A percentile compares a stretch with the other conserved stretches of the same genome.
Evolutionary conservation across 352 stramenopile species (phyloP).

Genomic region (Phytopythium chamaehyphon): DNA sequence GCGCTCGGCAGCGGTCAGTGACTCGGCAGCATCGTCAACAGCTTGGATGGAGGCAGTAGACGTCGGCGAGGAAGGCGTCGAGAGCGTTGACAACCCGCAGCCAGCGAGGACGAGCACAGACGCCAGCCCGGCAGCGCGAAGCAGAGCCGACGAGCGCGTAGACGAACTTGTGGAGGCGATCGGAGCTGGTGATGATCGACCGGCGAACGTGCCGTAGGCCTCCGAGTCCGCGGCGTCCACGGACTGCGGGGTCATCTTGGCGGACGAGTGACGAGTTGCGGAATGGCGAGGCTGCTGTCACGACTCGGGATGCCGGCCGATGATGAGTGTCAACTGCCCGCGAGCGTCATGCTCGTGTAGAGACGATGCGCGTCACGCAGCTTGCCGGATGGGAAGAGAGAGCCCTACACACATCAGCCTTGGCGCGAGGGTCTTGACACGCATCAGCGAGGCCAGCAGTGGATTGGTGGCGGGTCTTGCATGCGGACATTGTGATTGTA

Average conservation of each 20-base stretch:
- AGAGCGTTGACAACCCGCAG: neutral
- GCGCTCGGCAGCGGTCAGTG: constrained; percentile 7
- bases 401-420: constrained; percentile 1
- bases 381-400: neutral
- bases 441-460: neutral
- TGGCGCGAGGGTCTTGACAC: neutral
- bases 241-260: neutral
- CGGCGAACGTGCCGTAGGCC: constrained; percentile 7
- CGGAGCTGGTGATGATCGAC: too few species aligned
- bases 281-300: neutral
- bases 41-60: neutral
- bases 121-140: neutral
- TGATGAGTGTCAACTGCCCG: neutral
- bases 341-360: neutral
- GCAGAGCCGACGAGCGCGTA: neutral
- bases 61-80: neutral
- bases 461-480: too few species aligned
- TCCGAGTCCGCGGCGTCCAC: constrained; percentile 3
- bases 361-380: neutral
- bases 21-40: too few species aligned
- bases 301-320: neutral
- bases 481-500: too few species aligned
- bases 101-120: neutral
- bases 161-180: neutral
- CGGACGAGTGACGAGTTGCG: neutral